phyloP scores from a whole-genome alignment of 495 filamentous ascomycete species.

The Hyaloscypha finlandica region DNA sequence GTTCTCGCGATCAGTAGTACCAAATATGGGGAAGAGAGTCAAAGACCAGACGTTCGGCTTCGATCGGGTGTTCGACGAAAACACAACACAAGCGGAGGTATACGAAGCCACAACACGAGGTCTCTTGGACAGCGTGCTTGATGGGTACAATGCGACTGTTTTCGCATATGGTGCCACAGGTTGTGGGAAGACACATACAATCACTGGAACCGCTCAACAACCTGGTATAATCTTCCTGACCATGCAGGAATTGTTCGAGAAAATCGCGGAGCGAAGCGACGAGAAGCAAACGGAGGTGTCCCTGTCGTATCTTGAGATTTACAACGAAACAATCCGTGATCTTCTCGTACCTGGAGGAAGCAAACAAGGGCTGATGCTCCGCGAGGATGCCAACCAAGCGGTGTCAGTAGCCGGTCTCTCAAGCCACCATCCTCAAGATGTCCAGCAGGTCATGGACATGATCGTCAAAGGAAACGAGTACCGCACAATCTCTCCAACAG shows the following conservation, averaged over 20 bases:
- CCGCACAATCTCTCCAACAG: conserved; percentile 94
- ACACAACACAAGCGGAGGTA: conserved; percentile 87
- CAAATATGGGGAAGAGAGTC: conserved; percentile 79
- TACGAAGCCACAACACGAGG: conserved; percentile 91
- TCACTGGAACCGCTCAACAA: conserved; percentile 89
- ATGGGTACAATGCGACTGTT: conserved; percentile 98
- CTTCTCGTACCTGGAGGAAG: conserved; percentile 82
- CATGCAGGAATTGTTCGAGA: conserved; percentile 97
- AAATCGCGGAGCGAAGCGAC: conserved; percentile 78
- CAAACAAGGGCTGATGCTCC: conserved; percentile 87
- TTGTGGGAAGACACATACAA: conserved; percentile 98
- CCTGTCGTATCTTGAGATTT: conserved; percentile 96
- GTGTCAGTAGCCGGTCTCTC: conserved; percentile 92
- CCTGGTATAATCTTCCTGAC: conserved; percentile 98
- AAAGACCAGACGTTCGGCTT: conserved; percentile 99
- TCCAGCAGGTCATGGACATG: conserved; percentile 98
- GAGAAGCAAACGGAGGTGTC: conserved; percentile 91
- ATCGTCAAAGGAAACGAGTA: conserved; percentile 93
- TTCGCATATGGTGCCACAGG: conserved; percentile 98
- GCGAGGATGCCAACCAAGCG: conserved; percentile 91
- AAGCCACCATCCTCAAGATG: conserved; percentile 80
- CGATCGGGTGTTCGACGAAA: conserved; percentile 96
- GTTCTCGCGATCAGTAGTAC: conserved; percentile 80
- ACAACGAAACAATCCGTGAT: conserved; percentile 98
- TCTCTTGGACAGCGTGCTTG: conserved; percentile 90